phyloP scores from a whole-genome alignment of 2,329 filamentous ascomycete species.

The Teratosphaeria zuluensis region DNA sequence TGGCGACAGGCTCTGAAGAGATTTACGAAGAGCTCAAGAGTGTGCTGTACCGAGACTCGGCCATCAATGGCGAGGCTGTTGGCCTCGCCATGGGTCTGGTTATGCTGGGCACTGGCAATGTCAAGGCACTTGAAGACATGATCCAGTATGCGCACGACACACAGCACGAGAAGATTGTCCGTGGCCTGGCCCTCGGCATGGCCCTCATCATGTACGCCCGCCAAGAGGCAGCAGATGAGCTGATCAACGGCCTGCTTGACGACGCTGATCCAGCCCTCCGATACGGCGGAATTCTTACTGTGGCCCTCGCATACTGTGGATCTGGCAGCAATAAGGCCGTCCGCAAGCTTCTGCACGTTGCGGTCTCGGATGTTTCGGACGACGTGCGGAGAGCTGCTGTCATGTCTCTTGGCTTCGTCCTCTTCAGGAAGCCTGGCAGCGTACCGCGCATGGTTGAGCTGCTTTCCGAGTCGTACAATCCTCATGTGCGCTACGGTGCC shows the following conservation, averaged over 20 bases:
- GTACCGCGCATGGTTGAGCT: constrained; percentile 98
- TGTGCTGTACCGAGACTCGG: constrained; percentile 86
- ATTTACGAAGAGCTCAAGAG: constrained; percentile 87
- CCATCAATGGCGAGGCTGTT: constrained; percentile 92
- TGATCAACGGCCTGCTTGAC: constrained; percentile 85
- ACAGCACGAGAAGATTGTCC: constrained; percentile 97
- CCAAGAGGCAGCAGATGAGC: constrained; percentile 86
- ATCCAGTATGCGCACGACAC: constrained; percentile 96
- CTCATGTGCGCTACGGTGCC: constrained; percentile 92
- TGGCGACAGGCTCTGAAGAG: constrained; percentile 85
- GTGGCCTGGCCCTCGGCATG: constrained; percentile 91
- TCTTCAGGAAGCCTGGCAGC: constrained; percentile 94
- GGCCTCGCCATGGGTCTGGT: constrained; percentile 94
- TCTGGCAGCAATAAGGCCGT: constrained; percentile 98
- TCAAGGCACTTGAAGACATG: constrained; percentile 90
- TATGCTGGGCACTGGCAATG: constrained; percentile 96
- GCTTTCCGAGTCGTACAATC: constrained; percentile 96
- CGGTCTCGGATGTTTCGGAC: constrained; percentile 95
- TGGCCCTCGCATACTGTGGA: constrained; percentile 92
- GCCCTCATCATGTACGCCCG: constrained; percentile 96
- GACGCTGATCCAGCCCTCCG: constrained; percentile 89
- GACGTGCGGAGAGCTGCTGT: constrained; percentile 93
- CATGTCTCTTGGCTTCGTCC: constrained; percentile 94
- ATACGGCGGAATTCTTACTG: constrained; percentile 98
- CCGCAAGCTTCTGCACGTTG: constrained; percentile 85